phyloP scores from a whole-genome alignment of 2,329 filamentous ascomycete genomes.

The Thelonectria discophora region DNA sequence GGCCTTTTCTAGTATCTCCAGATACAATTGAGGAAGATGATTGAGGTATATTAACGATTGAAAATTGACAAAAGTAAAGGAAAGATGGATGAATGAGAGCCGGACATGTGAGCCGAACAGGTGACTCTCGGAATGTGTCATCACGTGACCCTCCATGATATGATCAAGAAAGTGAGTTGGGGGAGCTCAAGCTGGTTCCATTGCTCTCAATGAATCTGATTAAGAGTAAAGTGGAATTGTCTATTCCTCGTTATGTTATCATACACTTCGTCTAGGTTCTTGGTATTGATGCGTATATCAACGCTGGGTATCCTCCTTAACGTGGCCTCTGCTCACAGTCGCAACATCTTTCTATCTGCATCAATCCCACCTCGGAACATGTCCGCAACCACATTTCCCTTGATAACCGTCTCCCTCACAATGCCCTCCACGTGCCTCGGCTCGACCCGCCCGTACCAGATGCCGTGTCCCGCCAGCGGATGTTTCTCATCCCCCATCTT shows the following conservation, averaged over 20 bases:
- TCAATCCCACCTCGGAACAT: constrained; percentile 77
- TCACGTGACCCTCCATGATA: neutral
- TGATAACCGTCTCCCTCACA: constrained; percentile 73
- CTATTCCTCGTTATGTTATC: constrained; percentile 3
- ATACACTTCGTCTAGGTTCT: neutral
- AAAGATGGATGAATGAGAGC: constrained; percentile 6
- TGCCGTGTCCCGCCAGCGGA: constrained; percentile 72
- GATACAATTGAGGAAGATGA: neutral
- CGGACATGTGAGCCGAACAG: neutral
- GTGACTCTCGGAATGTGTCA: neutral
- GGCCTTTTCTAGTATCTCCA: neutral
- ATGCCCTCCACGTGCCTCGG: constrained; percentile 80
- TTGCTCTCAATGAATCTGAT: neutral
- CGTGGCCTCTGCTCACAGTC: constrained; percentile 46
- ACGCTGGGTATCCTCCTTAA: constrained; percentile 29
- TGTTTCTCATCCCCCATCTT: constrained; percentile 57
- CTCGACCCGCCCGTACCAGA: constrained; percentile 85
- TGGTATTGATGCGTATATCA: too few relatives aligned
- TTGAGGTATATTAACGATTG: neutral
- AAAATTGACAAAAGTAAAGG: neutral
- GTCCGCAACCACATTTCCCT: constrained; percentile 73
- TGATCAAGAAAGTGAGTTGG: constrained; percentile 8
- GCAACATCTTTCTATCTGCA: constrained; percentile 61
- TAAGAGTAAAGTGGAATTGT: constrained; percentile 1
- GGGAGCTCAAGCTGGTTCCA: neutral